These are phyloP conservation scores for Botrytis tulipae DNA, from an alignment of 2,329 filamentous ascomycete genomes.

Conservation along the genomic window DNA sequence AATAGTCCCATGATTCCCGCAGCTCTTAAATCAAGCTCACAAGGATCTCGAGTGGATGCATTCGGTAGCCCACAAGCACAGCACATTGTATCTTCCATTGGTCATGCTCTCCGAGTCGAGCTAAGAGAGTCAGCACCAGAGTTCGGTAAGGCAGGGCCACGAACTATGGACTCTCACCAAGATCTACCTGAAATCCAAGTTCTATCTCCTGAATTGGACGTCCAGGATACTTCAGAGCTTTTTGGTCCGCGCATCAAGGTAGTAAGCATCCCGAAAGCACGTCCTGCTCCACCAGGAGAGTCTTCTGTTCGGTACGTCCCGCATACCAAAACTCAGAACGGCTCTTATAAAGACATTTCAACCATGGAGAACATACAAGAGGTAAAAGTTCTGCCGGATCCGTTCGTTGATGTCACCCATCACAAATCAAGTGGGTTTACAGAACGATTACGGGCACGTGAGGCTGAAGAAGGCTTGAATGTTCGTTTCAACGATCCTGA, in stretches of 20 bases:
- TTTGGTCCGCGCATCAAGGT: constrained; percentile 17
- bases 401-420: constrained; percentile 29
- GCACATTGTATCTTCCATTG: constrained; percentile 15
- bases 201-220: background rate
- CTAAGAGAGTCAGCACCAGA: constrained; percentile 18
- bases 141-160: background rate
- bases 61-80: constrained; percentile 35
- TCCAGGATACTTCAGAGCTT: constrained; percentile 5
- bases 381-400: constrained; percentile 30
- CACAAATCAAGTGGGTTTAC: constrained; percentile 28
- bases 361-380: constrained; percentile 29
- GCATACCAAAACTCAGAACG: constrained; percentile 32
- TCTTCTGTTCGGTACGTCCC: constrained; percentile 30
- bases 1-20: constrained; percentile 2
- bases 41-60: constrained; percentile 30
- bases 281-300: constrained; percentile 31
- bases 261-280: constrained; percentile 29
- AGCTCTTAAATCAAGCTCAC: constrained; percentile 25
- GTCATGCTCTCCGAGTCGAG: constrained; percentile 25
- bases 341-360: constrained; percentile 30
- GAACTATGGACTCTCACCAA: background rate
- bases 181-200: background rate
- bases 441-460: constrained; percentile 25
- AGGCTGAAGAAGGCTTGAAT: constrained; percentile 1
- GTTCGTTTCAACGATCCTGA: constrained; percentile 20